Evolutionary conservation across 2,329 filamentous ascomycete species (phyloP).

Genomic region (Parasarocladium wereldwijsianum): DNA sequence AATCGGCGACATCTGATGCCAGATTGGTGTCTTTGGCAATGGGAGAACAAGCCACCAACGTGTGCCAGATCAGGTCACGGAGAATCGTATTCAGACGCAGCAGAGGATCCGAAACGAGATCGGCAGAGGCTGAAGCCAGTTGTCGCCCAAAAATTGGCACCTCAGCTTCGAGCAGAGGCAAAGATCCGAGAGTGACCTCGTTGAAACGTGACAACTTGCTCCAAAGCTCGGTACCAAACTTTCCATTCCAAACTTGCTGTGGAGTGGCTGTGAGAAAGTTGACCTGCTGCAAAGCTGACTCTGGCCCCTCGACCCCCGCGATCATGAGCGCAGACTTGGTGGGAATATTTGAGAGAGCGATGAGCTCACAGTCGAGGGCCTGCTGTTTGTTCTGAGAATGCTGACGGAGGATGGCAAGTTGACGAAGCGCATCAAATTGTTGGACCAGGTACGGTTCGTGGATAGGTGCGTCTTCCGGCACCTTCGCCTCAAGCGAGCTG

Average conservation of each 20-base stretch:
- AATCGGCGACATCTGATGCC: too few relatives aligned
- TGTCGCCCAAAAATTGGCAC: conserved; percentile 44
- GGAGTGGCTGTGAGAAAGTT: conserved; percentile 21
- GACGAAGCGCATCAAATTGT: conserved; percentile 43
- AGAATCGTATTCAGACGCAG: conserved; percentile 32
- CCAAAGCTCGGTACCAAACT: conserved; percentile 31
- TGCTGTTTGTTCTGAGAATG: conserved; percentile 5
- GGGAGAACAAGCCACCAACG: conserved; percentile 24
- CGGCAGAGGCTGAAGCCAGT: conserved; percentile 31
- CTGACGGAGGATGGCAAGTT: conserved; percentile 29
- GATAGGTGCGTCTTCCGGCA: conserved; percentile 24
- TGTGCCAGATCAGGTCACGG: conserved; percentile 26
- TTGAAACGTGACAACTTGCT: conserved; percentile 35
- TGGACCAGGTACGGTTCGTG: conserved; percentile 33
- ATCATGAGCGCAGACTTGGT: conserved; percentile 19
- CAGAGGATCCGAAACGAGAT: conserved; percentile 35
- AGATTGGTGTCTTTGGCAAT: conserved; percentile 9
- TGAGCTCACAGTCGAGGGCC: conserved; percentile 20
- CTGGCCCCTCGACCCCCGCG: conserved; percentile 18
- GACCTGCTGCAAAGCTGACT: conserved; percentile 28
- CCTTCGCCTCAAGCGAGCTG: conserved; percentile 30
- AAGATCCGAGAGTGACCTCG: conserved; percentile 40
- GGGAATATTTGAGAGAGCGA: conserved; percentile 30
- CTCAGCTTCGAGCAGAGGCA: conserved; percentile 51
- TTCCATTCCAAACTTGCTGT: conserved; percentile 22